Base-by-base conservation (phyloP, 1,284 basidiomycete genomes). In the Grifola frondosa region DNA sequence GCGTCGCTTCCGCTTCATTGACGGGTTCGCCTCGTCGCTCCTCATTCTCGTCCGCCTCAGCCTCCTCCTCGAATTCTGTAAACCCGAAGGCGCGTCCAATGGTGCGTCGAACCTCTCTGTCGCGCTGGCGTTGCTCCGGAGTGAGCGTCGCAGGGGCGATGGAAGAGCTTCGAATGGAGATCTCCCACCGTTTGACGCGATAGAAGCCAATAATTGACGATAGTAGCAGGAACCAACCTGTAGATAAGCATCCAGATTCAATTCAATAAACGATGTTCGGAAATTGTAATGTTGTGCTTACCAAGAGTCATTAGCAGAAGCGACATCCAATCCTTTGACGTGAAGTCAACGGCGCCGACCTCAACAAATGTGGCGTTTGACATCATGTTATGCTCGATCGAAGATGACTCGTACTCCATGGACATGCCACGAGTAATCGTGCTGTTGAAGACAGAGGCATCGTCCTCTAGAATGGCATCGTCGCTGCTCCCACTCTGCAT, bases 241-340 rank as follows among this genome's bases (percentile, higher is more conserved):
- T 13, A n/a, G 4, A n/a, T 21, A 2, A 20, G n/a, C n/a, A n/a
- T n/a, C n/a, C n/a, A n/a, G n/a, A n/a, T n/a, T n/a, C n/a, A n/a
- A n/a, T n/a, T n/a, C n/a, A n/a, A n/a, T n/a, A n/a, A n/a, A n/a
- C n/a, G 24, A 42, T 37, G 33, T 13, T 42, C 37, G 28, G 33
- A 13, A 46, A 21, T 24, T 12, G 20, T 30, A 8, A 13, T n/a
- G 20, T 22, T 23, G 19, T n/a, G 19, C 45, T 24, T 46, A 84
- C 88, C 89, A 26, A 93, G 56, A 0, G 85, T 88, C 90, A 97
- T 97, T 58, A 97, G 77, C 40, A 96, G 67, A 69, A 96, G 93
- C 1, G 90, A 82, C 26, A 97, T 69, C 89, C 90, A 96, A 53
- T 94, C 91, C 57, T 68, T 70, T 15, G 78, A 73, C 1, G 73